phyloP scores from a whole-genome alignment of 257 asterid species.

The Gentiana dahurica region DNA sequence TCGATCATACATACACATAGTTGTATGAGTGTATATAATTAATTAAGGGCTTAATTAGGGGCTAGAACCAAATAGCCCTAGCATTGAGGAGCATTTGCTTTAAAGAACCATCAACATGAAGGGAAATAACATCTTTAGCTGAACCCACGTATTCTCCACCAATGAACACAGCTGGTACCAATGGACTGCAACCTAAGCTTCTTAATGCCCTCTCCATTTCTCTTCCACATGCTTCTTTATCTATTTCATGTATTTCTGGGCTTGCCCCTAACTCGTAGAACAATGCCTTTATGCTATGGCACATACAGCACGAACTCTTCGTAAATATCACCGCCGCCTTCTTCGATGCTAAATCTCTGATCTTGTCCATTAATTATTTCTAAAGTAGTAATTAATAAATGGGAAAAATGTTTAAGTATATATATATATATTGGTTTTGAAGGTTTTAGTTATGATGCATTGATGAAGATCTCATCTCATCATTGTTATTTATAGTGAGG shows the following conservation, averaged over 20 bases:
- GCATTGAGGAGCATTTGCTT: constrained; percentile 60
- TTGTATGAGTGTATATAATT: no score
- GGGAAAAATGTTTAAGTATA: not conserved
- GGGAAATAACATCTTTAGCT: constrained; percentile 51
- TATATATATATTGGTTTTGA: constrained; percentile 14
- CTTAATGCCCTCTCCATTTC: constrained; percentile 60
- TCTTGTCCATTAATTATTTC: constrained; percentile 37
- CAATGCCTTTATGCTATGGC: constrained; percentile 68
- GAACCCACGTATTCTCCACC: constrained; percentile 67
- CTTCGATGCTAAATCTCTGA: constrained; percentile 56
- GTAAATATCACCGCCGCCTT: constrained; percentile 74
- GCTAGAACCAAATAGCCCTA: constrained; percentile 61
- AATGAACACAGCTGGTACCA: constrained; percentile 65
- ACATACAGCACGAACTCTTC: constrained; percentile 86
- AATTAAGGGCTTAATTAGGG: no score
- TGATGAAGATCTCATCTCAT: not conserved
- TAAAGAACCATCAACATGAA: constrained; percentile 65
- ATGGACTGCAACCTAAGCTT: constrained; percentile 57
- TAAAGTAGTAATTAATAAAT: not conserved
- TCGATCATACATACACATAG: no score
- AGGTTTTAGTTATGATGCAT: not conserved
- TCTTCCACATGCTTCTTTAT: constrained; percentile 41
- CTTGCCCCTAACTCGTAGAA: constrained; percentile 72
- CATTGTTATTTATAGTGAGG: constrained; percentile 44
- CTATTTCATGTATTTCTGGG: constrained; percentile 67